Conservation (phyloP, 169 alveolate species). For the Cardiosporidium cionae region DNA sequence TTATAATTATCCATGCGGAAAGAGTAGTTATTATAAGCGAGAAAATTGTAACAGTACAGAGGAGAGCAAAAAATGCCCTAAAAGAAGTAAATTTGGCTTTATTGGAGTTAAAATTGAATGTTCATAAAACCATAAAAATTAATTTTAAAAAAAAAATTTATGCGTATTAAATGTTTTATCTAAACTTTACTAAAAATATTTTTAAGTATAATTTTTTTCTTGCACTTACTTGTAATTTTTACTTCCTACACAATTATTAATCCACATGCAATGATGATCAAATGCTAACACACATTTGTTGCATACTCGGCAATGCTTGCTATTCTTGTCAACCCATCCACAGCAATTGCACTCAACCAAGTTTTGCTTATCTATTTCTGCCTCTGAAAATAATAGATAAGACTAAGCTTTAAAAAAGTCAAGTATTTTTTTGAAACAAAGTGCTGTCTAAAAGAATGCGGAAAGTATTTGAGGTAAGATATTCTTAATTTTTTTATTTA, state of each 20-base stretch:
- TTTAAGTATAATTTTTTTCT: background rate
- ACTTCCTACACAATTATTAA: constrained; percentile 74
- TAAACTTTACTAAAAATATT: background rate
- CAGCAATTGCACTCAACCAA: constrained; percentile 3
- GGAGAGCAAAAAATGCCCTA: background rate
- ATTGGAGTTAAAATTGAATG: too few species aligned
- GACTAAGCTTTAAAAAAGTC: background rate
- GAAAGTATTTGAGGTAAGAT: too few species aligned
- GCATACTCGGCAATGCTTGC: constrained; percentile 65
- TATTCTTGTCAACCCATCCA: constrained; percentile 7
- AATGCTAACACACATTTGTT: constrained; percentile 61
- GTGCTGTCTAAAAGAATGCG: too few species aligned
- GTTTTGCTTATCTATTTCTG: background rate
- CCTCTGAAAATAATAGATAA: background rate
- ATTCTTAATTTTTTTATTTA: too few species aligned
- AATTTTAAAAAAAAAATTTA: background rate
- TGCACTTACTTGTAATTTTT: constrained; percentile 41
- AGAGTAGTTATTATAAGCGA: too few species aligned
- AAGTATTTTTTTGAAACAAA: background rate
- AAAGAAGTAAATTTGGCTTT: too few species aligned
- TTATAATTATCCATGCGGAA: too few species aligned
- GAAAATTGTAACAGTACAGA: background rate
- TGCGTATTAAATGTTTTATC: background rate
- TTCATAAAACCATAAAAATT: background rate
- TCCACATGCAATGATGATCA: constrained; percentile 82